Base-by-base conservation (phyloP, 768 basidiomycete species). In the Lentinula edodes region DNA sequence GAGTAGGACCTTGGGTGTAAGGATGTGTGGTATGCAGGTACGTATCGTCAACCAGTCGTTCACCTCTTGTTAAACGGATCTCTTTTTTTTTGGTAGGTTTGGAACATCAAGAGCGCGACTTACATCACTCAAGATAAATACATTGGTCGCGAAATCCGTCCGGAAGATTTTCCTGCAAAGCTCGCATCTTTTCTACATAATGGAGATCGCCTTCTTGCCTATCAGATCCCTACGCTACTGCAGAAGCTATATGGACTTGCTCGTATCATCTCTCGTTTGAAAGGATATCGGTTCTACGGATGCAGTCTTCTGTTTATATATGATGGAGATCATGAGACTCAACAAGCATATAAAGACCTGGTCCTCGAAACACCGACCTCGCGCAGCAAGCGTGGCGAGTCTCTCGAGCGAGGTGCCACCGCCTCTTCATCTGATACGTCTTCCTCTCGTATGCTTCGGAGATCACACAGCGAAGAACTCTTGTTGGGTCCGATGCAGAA, bases 21-120 rank as follows among this genome's bases (percentile, higher is more conserved):
- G 97, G 65, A 87, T 98, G 59, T 99, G 97, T 72, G 97, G 97
- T 5, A 98, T 98, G 95, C 97, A 99, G 88, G 96, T 95, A 68
- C 76, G 90, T 74, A 58, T 36, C 28, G 23, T 5, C 56, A n/a
- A 52, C 23, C 39, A 18, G 51, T 45, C 43, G 28, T 28, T 28
- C 28, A 28, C 28, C 3, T 28, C 28, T 28, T 28, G 28, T 28
- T 3, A 28, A 28, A 28, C 28, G 28, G 28, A 23, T 23, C 28
- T 28, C 28, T 28, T 4, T 43, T 54, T 50, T 3, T 23, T 23
- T 7, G 28, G 50, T 51, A 98, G 96, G 93, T 98, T 18, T 99
- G 95, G 95, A 92, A 98, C 74, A 83, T 86, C 67, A 80, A 77
- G 63, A 88, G 89, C 32, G 85, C 92, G 67, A 85, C 89, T 23